Percentiles rank a stretch among this genome's conserved stretches.
Evolutionary conservation across 345 rosid genomes (phyloP).

Genomic region (Citrus medica): DNA sequence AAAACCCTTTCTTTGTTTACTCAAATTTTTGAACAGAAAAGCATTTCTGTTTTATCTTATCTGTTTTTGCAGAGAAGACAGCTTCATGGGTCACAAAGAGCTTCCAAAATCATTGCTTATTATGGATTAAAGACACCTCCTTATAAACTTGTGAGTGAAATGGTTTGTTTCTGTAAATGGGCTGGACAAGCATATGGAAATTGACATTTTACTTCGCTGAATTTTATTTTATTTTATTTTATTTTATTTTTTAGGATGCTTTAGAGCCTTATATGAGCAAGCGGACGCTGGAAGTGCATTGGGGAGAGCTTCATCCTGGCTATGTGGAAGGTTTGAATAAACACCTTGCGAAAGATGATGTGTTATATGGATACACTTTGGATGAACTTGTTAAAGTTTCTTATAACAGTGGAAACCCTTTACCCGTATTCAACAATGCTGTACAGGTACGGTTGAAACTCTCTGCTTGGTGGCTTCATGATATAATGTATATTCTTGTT

Average conservation of each 20-base stretch:
- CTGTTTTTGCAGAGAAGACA: conserved; percentile 26
- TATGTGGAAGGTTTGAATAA: conserved; percentile 72
- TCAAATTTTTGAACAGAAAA: not conserved
- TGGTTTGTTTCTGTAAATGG: not conserved
- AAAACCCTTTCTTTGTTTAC: not conserved
- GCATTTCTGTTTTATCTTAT: not conserved
- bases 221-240: no score
- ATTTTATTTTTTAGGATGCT: conserved; percentile 51
- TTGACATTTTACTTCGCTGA: not conserved
- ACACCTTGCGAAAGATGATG: conserved; percentile 56
- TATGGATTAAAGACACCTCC: conserved; percentile 85
- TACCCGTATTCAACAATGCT: conserved; percentile 81
- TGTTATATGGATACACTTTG: conserved; percentile 72
- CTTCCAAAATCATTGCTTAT: conserved; percentile 55
- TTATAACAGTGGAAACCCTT: conserved; percentile 83
- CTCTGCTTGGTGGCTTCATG: not conserved
- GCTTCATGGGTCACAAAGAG: conserved; percentile 29
- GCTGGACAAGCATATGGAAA: not conserved
- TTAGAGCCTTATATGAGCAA: conserved; percentile 87
- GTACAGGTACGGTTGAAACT: conserved; percentile 50
- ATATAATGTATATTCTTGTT: not conserved
- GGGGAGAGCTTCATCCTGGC: conserved; percentile 70
- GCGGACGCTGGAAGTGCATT: conserved; percentile 67
- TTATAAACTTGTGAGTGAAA: conserved; percentile 67
- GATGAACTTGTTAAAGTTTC: conserved; percentile 83